Conservation (phyloP, 306 rosid genomes). For the Benincasa hispida region DNA sequence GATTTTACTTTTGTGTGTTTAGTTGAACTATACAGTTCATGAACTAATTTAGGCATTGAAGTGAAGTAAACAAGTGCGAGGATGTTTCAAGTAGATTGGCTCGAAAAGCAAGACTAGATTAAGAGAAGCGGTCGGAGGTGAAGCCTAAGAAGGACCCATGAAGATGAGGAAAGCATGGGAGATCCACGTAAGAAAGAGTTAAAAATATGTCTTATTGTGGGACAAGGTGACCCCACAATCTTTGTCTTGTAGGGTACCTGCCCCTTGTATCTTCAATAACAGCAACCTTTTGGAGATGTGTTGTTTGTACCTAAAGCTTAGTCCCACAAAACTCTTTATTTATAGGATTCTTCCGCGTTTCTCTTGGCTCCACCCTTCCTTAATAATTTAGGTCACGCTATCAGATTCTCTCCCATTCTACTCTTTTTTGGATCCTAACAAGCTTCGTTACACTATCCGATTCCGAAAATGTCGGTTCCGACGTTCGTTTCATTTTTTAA, state of each 20-base stretch:
- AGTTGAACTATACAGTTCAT: too few relatives aligned
- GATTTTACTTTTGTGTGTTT: too few relatives aligned
- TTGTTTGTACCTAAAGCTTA: not conserved
- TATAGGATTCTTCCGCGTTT: not conserved
- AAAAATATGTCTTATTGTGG: not conserved
- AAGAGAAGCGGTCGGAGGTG: too few relatives aligned
- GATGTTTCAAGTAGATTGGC: too few relatives aligned
- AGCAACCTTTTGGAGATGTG: not conserved
- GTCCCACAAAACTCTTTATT: not conserved
- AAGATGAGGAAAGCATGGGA: too few relatives aligned
- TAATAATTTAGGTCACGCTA: not conserved
- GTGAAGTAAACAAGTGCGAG: too few relatives aligned
- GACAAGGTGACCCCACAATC: not conserved
- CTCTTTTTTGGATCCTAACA: not conserved
- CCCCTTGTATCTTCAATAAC: not conserved
- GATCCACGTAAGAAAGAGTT: too few relatives aligned
- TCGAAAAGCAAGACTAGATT: too few relatives aligned
- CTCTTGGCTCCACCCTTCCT: not conserved
- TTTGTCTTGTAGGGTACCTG: not conserved
- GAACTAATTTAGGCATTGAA: too few relatives aligned
- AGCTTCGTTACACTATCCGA: not conserved
- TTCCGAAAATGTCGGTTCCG: not conserved
- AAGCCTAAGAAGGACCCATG: too few relatives aligned
- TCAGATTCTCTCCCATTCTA: not conserved
- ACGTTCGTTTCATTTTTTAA: not conserved